Conservation (phyloP, 2,329 filamentous ascomycete species). For the Beauveria brongniartii region DNA sequence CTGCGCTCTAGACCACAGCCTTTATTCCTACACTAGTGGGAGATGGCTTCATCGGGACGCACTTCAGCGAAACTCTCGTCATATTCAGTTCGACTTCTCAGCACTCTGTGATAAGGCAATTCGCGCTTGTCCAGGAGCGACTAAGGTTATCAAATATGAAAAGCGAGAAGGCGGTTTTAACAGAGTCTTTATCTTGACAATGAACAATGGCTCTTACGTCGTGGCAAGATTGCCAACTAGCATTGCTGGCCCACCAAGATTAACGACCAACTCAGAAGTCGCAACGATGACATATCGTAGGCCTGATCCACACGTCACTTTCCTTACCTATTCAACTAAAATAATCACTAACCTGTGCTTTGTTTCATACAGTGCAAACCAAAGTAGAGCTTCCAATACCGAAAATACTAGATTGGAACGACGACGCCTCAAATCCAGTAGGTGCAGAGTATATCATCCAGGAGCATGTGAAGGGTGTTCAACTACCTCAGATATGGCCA, state of each 20-base stretch:
- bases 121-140: background rate
- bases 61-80: background rate
- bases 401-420: background rate
- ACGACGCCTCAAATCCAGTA: background rate
- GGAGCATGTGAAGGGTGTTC: background rate
- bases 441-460: slow-evolving; percentile 2
- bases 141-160: background rate
- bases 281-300: background rate
- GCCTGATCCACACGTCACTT: background rate
- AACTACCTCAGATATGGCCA: background rate
- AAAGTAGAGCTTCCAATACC: background rate
- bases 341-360: background rate
- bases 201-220: background rate
- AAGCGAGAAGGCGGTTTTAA: background rate
- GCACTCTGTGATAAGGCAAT: background rate
- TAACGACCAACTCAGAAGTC: background rate
- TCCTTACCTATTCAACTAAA: background rate
- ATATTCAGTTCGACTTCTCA: background rate
- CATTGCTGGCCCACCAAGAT: background rate
- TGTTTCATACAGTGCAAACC: background rate
- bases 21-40: background rate
- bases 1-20: background rate
- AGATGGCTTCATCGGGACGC: background rate
- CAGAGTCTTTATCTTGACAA: background rate
- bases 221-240: background rate